Base-by-base conservation (phyloP, 2,329 filamentous ascomycete species). In the Fusarium subglutinans region DNA sequence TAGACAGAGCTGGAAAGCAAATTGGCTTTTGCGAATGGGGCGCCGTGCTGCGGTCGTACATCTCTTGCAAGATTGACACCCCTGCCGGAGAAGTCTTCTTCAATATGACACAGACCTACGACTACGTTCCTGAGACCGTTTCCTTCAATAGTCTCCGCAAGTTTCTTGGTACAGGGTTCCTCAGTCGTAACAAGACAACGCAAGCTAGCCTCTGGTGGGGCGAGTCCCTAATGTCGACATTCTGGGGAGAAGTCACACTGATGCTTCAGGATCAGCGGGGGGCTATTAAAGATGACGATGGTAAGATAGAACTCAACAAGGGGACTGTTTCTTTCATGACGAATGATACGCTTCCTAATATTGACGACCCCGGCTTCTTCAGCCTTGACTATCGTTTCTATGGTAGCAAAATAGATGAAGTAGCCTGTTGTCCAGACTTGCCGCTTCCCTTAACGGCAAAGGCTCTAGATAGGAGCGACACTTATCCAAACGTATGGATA, bases 181-280 rank as follows among this genome's bases (percentile, higher is more conserved):
- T 59, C 0, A 50, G 26, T 26, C 33, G 43, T 9, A 59, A 40
- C 26, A 47, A 30, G 35, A 59, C 43, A 50, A 40, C 43, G 0
- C 43, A 50, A 6, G 56, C 43, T 38, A 59, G 43, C 33, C 56
- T 59, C 22, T 51, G 33, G 56, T 59, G 43, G 56, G 56, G 56
- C 33, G 56, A 59, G 15, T 54, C 51, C 0, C 3, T 54, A 0
- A 38, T 54, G 24, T 38, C 24, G 0, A 54, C 35, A 4, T 54
- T 38, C 24, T 54, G 51, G 51, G 51, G 35, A 26, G 51, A 54
- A n/a, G 20, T 54, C 14, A 54, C 51, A 6, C 7, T 54, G 18
- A 54, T 28, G 20, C 51, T 54, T 1, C 24, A 54, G 14, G 35
- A 54, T 9, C 35, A 54, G 10, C 10, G 24, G 5, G 35, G 14